Evolutionary conservation across 2,329 filamentous ascomycete species (phyloP).

Genomic region (Alternaria dauci): DNA sequence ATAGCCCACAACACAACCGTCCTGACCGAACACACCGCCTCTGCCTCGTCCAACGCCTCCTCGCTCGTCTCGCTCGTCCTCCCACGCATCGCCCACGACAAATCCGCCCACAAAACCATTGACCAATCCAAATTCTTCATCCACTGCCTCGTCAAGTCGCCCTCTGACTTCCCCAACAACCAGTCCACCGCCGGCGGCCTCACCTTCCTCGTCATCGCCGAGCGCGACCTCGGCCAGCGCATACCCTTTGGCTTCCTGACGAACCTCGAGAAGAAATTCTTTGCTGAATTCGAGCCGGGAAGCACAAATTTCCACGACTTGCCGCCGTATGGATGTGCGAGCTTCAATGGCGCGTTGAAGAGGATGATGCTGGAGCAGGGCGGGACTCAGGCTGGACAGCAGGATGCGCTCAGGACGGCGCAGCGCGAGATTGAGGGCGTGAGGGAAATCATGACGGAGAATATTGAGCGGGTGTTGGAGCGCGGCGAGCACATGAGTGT

Average conservation of each 20-base stretch:
- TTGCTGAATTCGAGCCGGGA: conserved; percentile 71
- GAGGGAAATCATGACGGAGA: conserved; percentile 91
- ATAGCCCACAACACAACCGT: conserved; percentile 95
- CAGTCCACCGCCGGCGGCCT: conserved; percentile 75
- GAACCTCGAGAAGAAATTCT: conserved; percentile 88
- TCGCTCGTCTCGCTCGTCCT: conserved; percentile 93
- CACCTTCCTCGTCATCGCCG: conserved; percentile 90
- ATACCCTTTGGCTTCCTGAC: conserved; percentile 93
- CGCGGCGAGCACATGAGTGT: conserved; percentile 89
- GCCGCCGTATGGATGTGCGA: conserved; percentile 88
- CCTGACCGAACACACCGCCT: conserved; percentile 89
- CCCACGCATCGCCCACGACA: conserved; percentile 86
- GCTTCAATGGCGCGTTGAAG: conserved; percentile 83
- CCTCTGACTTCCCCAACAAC: conserved; percentile 66
- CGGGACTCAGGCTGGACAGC: conserved; percentile 71
- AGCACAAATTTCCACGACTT: conserved; percentile 77
- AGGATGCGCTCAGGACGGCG: conserved; percentile 84
- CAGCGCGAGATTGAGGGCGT: conserved; percentile 93
- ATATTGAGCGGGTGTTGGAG: conserved; percentile 89
- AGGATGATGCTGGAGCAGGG: conserved; percentile 84
- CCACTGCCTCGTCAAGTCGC: conserved; percentile 90
- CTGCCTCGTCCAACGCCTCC: conserved; percentile 81
- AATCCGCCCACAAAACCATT: conserved; percentile 89
- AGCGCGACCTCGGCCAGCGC: conserved; percentile 80
- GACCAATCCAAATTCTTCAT: conserved; percentile 92